phyloP scores from a whole-genome alignment of 1,284 basidiomycete genomes.

The Papiliotrema fonsecae region DNA sequence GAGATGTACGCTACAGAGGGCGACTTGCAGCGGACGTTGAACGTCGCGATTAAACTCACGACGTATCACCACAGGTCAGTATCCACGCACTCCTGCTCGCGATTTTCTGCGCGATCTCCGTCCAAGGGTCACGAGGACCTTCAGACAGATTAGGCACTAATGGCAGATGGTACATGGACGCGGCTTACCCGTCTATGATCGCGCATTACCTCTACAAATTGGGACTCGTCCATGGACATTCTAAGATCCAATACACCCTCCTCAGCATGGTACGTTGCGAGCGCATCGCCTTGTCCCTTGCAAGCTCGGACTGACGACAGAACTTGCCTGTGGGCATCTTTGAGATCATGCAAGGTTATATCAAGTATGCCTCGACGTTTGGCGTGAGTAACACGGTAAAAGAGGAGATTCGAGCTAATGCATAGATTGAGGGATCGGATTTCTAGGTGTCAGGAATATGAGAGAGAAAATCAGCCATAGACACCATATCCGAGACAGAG shows the following conservation, averaged over 20 bases:
- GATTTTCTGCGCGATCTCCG: neutral
- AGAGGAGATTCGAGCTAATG: neutral
- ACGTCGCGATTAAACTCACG: slow-evolving; percentile 85
- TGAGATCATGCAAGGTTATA: slow-evolving; percentile 74
- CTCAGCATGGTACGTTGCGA: slow-evolving; percentile 72
- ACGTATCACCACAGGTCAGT: slow-evolving; percentile 71
- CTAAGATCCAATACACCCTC: slow-evolving; percentile 89
- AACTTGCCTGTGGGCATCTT: slow-evolving; percentile 73
- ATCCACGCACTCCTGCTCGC: slow-evolving; percentile 1
- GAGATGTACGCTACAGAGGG: slow-evolving; percentile 93
- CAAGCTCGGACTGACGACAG: slow-evolving; percentile 12
- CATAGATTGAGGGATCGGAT: slow-evolving; percentile 34
- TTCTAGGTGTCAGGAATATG: no score
- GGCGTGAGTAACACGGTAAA: slow-evolving; percentile 2
- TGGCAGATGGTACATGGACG: slow-evolving; percentile 59
- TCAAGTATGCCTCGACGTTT: slow-evolving; percentile 40
- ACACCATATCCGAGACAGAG: no score
- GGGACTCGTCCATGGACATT: slow-evolving; percentile 87
- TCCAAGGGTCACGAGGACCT: neutral
- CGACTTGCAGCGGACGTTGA: slow-evolving; percentile 82
- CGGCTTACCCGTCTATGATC: slow-evolving; percentile 84
- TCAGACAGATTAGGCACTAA: no score
- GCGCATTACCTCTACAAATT: slow-evolving; percentile 87
- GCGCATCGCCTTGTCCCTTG: neutral
- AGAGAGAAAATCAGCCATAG: no score